Evolutionary conservation across 75 land plant genomes (phyloP).

Genomic region (Pseudotsuga menziesii): DNA sequence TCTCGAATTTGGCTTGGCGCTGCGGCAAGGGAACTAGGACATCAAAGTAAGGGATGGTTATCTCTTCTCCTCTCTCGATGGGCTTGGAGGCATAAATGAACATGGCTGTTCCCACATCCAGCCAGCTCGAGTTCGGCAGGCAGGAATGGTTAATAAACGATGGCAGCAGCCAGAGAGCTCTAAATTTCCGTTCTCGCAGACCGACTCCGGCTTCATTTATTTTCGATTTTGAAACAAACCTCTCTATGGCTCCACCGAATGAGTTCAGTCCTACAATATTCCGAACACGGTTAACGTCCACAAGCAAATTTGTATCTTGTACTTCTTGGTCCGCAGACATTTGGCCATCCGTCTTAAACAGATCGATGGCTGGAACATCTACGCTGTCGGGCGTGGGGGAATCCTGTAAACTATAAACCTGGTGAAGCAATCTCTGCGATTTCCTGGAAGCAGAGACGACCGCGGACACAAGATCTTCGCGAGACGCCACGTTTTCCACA

Average conservation of each 20-base stretch:
- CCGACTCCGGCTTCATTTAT: too few relatives aligned
- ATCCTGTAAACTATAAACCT: slow-evolving; percentile 11
- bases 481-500: background rate
- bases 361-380: background rate
- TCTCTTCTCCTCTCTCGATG: too few relatives aligned
- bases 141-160: too few relatives aligned
- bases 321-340: background rate
- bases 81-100: background rate
- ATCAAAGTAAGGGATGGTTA: too few relatives aligned
- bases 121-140: too few relatives aligned
- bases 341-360: background rate
- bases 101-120: background rate
- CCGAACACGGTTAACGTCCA: slow-evolving; percentile 6
- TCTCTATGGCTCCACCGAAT: background rate
- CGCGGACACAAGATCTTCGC: background rate
- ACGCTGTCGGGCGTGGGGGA: background rate
- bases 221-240: too few relatives aligned
- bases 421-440: slow-evolving; percentile 11
- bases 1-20: too few relatives aligned
- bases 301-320: background rate
- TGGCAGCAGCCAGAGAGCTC: background rate
- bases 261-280: slow-evolving; percentile 19
- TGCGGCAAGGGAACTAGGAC: too few relatives aligned
- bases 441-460: slow-evolving; percentile 6
- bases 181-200: background rate